These are phyloP conservation scores for Phytophthora hybrid DNA, from an alignment of 352 stramenopile genomes.

Conservation along the genomic window DNA sequence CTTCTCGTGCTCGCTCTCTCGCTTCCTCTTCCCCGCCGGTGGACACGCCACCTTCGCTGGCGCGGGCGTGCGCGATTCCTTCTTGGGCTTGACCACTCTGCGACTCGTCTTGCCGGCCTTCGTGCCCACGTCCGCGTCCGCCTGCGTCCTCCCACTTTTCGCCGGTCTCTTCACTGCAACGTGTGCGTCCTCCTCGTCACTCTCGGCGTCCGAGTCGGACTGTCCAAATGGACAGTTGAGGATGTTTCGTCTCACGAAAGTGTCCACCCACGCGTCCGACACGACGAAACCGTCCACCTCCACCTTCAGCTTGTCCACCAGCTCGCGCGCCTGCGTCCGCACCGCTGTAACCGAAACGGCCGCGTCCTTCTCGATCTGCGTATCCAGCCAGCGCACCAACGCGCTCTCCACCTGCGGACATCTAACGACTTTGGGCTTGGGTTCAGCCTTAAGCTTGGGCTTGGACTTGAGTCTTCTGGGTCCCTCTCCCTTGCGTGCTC, in stretches of 20 bases:
- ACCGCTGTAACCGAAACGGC: conserved; percentile 28
- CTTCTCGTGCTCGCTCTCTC: conserved; percentile 3
- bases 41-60: background rate
- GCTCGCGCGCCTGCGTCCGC: conserved; percentile 23
- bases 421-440: conserved; percentile 58
- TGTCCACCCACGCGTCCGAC: conserved; percentile 43
- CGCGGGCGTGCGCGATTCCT: conserved; percentile 15
- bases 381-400: conserved; percentile 68
- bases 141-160: background rate
- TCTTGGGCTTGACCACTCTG: conserved; percentile 20
- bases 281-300: conserved; percentile 32
- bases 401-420: conserved; percentile 72
- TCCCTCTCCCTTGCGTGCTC: conserved; percentile 50
- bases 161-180: conserved; percentile 11
- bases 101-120: conserved; percentile 34
- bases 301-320: conserved; percentile 20
- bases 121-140: background rate
- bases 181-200: background rate
- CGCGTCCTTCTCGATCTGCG: conserved; percentile 32
- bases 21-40: conserved; percentile 32
- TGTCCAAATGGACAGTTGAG: conserved; percentile 38
- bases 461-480: background rate
- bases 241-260: conserved; percentile 35
- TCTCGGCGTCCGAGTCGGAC: conserved; percentile 31
- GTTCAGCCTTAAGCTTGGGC: background rate